Conservation (phyloP, 441 rosid species). For the Omphalea diandra region DNA sequence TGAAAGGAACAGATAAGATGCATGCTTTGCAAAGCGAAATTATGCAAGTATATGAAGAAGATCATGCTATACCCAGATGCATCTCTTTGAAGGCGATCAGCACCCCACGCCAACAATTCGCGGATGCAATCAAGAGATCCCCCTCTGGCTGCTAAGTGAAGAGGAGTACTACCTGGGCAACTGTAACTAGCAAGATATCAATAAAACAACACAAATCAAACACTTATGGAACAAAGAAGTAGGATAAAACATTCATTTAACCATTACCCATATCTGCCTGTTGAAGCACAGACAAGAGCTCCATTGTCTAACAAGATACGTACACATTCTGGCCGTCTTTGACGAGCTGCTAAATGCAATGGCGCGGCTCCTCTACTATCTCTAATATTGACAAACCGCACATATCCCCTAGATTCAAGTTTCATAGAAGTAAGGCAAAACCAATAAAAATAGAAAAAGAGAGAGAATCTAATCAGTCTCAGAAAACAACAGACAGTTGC, state of each 20-base stretch:
- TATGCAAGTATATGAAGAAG: background rate
- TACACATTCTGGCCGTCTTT: conserved; percentile 55
- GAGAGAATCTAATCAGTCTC: background rate
- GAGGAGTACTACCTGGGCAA: conserved; percentile 89
- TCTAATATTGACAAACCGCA: conserved; percentile 68
- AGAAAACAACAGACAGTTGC: background rate
- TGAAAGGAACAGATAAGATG: background rate
- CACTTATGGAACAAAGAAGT: background rate
- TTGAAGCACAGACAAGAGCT: conserved; percentile 74
- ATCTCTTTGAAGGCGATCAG: conserved; percentile 95
- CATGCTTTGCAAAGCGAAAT: background rate
- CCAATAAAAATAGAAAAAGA: background rate
- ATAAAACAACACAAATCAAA: conserved; percentile 12
- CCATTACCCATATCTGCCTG: conserved; percentile 67
- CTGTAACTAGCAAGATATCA: conserved; percentile 41
- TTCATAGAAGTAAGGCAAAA: background rate
- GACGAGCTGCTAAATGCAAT: conserved; percentile 75
- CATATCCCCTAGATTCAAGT: conserved; percentile 56
- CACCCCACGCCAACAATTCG: conserved; percentile 94
- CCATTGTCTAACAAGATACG: conserved; percentile 64
- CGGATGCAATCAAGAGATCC: conserved; percentile 96
- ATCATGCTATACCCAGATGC: conserved; percentile 70
- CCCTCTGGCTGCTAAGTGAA: conserved; percentile 95
- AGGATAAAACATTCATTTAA: conserved; percentile 2
- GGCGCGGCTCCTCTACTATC: conserved; percentile 75